Evolutionary conservation across 2,329 filamentous ascomycete species (phyloP), one percentile per base, ranked within the genome.

Genomic region (Colletotrichum limetticola): DNA sequence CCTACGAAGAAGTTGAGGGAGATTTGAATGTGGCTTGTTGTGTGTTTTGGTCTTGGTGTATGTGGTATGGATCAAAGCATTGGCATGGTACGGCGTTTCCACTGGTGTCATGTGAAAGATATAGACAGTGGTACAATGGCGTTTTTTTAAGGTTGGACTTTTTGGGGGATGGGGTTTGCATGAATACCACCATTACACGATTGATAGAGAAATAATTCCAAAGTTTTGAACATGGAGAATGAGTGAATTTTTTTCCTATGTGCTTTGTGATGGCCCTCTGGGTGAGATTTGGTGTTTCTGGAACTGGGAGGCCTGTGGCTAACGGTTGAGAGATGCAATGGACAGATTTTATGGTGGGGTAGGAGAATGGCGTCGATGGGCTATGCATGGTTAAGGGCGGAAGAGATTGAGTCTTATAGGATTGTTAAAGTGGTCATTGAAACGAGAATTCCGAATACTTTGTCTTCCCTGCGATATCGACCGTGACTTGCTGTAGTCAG

Each of bases 1-100:
- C 89, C 90, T 0, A 83, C 84, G 4, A 93, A 93, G 83, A 85
- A 91, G 72, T 76, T 92, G 24, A 93, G 92, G 80, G 91, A 92
- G 52, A 37, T 71, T 1, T 74, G 60, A 58, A 16, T 12, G 42
- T 49, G 42, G 30, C 6, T n/a, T 14, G 9, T 35, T 5, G 59
- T 22, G 14, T n/a, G 35, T 42, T 3, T 37, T 37, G n/a, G 19
- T 52, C 46, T 22, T 24, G 49, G 49, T 52, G 35, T 14, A 4
- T 16, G 37, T 16, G 11, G 37, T 12, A 16, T 12, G 55, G 4
- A 46, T n/a, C 9, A 1, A 12, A 7, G 35, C 5, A 42, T 46
- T 37, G 55, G 42, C 53, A 58, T 32, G 24, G 37, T 58, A 14
- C 8, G 61, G 61, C n/a, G 37, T 66, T 65, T 49, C 37, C 14